A percentile compares a stretch with the other conserved stretches of the same genome.
These are phyloP conservation scores for Magnaporthales sp. DNA, from an alignment of 2,329 filamentous ascomycete species.

Conservation along the genomic window DNA sequence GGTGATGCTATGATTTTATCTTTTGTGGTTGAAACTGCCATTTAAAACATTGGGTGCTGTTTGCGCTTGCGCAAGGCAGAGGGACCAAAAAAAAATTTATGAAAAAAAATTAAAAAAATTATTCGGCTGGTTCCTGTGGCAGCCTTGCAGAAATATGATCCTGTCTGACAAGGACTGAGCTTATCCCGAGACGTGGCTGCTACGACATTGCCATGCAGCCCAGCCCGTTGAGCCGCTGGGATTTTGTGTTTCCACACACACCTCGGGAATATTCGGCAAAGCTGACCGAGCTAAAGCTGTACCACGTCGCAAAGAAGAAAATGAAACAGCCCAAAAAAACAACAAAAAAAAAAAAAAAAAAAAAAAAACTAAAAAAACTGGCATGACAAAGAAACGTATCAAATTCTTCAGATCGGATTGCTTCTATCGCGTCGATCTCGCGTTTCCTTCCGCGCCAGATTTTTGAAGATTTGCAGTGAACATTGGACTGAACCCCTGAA, in stretches of 20 bases:
- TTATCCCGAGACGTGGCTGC: background rate
- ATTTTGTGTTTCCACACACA: background rate
- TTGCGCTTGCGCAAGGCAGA: background rate
- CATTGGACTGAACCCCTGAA: background rate
- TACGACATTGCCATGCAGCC: background rate
- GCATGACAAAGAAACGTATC: background rate
- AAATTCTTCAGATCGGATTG: background rate
- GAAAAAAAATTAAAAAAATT: background rate
- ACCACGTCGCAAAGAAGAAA: background rate
- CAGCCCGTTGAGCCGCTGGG: background rate
- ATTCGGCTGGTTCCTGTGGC: background rate
- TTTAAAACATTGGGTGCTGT: too few relatives aligned
- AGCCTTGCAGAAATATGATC: background rate
- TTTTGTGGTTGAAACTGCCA: background rate
- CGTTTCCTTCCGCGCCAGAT: background rate
- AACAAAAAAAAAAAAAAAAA: background rate
- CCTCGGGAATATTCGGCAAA: conserved; percentile 1
- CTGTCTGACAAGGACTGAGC: background rate
- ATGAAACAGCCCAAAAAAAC: background rate
- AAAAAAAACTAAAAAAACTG: background rate
- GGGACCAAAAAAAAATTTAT: background rate
- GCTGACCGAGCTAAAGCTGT: background rate
- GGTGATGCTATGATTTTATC: background rate
- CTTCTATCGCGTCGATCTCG: background rate
- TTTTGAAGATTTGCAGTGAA: too few relatives aligned